phyloP scores from a whole-genome alignment of 2,329 filamentous ascomycete genomes.

The Aspergillus cejpii region DNA sequence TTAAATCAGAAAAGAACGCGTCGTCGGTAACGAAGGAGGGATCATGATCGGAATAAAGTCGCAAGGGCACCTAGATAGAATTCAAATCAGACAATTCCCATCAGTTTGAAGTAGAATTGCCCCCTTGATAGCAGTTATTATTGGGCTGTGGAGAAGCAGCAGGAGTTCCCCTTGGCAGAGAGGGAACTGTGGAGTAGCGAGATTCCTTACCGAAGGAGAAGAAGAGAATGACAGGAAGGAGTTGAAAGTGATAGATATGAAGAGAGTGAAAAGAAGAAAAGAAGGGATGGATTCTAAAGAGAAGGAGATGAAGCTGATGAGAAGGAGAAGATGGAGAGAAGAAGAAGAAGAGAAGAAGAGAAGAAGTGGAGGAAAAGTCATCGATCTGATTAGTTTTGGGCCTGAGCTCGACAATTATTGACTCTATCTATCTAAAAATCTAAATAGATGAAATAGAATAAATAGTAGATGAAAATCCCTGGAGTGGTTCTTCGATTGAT shows the following conservation, averaged over 20 bases:
- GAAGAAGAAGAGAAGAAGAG: constrained; percentile 3
- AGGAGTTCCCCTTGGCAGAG: constrained; percentile 13
- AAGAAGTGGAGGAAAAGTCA: constrained; percentile 2
- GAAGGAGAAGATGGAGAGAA: constrained; percentile 4
- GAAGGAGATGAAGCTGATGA: constrained; percentile 1
- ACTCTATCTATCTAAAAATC: no score
- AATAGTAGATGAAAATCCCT: background rate
- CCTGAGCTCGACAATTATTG: background rate
- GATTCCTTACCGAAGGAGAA: background rate
- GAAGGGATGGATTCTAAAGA: background rate
- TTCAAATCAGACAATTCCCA: background rate
- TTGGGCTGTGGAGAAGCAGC: background rate
- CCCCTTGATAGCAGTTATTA: background rate
- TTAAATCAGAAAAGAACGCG: background rate
- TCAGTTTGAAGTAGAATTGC: no score
- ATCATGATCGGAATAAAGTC: background rate
- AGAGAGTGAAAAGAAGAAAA: constrained; percentile 3
- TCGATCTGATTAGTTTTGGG: constrained; percentile 3
- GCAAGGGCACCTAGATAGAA: background rate
- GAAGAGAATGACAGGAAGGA: background rate
- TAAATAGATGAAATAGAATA: no score
- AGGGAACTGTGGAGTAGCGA: background rate
- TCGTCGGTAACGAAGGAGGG: background rate
- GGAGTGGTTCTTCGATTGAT: no score
- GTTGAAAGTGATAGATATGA: background rate